Conservation (phyloP, 2,329 filamentous ascomycete genomes). For the Fusarium sp. region DNA sequence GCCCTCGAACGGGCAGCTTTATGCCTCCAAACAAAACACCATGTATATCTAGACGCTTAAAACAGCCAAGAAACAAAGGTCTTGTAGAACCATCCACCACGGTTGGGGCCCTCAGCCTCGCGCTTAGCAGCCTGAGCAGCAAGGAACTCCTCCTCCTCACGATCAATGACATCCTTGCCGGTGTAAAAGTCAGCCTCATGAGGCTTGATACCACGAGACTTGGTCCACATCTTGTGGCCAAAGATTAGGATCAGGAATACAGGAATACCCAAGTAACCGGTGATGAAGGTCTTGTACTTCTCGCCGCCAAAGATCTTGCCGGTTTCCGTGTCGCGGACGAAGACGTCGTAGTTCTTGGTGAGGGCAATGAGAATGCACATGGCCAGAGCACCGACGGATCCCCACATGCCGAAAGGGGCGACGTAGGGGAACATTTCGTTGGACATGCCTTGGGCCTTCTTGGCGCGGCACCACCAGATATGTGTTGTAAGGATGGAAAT, state of each 20-base stretch:
- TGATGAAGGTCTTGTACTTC: conserved; percentile 81
- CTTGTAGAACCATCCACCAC: conserved; percentile 52
- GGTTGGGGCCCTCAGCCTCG: conserved; percentile 39
- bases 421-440: conserved; percentile 69
- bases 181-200: conserved; percentile 75
- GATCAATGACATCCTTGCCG: conserved; percentile 78
- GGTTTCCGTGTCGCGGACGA: conserved; percentile 58
- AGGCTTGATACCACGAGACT: conserved; percentile 65
- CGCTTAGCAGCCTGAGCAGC: conserved; percentile 51
- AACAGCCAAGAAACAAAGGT: conserved; percentile 54
- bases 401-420: conserved; percentile 77
- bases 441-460: conserved; percentile 68
- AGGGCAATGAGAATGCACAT: conserved; percentile 80
- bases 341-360: conserved; percentile 85
- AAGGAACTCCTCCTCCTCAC: conserved; percentile 77
- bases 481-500: conserved; percentile 75
- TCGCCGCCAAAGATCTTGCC: conserved; percentile 59
- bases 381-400: conserved; percentile 73
- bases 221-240: conserved; percentile 71
- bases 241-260: conserved; percentile 76
- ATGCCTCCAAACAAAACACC: conserved; percentile 6
- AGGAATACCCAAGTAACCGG: conserved; percentile 80
- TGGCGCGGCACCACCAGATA: conserved; percentile 73
- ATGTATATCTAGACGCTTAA: conserved; percentile 32
- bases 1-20: background rate